Base-by-base conservation (phyloP, 331 rosid genomes). In the Rhamnella rubrinervis region DNA sequence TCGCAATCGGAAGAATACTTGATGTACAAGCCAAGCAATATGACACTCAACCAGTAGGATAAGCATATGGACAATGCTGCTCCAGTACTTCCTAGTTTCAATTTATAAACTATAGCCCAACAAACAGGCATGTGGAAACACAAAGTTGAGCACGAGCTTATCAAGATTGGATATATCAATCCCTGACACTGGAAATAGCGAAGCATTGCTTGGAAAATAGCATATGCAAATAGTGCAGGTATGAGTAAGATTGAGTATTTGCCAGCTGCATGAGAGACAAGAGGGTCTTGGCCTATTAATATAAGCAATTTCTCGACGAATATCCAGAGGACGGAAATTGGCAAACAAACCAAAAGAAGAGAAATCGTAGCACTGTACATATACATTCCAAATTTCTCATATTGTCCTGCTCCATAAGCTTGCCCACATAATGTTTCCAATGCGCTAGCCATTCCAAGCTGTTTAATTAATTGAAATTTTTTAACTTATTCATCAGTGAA, bases 341-440 rank as follows among this genome's bases (percentile, higher is more conserved):
- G 84, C 1, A 78, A 4, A 65, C 86, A 77, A 23, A 61, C 61
- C 38, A 67, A 60, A 37, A 72, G 25, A 0, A 86, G 76, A 49
- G 63, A 77, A 55, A 82, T 14, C 12, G 66, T 58, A 20, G 84
- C 73, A 64, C 52, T 47, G 38, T 38, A 69, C 15, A 80, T 77
- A 10, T 85, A 77, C 31, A 14, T 65, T 61, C 87, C 85, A 18
- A 85, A 44, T 44, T 82, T 75, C 1, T 75, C 71, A 68, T 65
- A 83, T 70, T 85, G 85, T 55, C 70, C 63, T 39, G 90, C 90
- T 35, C 84, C 87, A 26, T 61, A 72, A 7, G 87, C 80, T 80
- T 82, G 82, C 37, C 87, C 90, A 62, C 90, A 85, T 16, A 82
- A 65, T 40, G 90, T 85, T 71, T 85, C 90, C 82, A 82, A 77